Evolutionary conservation across 805 yeast genomes (phyloP).

Genomic region (Kazachstania africana): DNA sequence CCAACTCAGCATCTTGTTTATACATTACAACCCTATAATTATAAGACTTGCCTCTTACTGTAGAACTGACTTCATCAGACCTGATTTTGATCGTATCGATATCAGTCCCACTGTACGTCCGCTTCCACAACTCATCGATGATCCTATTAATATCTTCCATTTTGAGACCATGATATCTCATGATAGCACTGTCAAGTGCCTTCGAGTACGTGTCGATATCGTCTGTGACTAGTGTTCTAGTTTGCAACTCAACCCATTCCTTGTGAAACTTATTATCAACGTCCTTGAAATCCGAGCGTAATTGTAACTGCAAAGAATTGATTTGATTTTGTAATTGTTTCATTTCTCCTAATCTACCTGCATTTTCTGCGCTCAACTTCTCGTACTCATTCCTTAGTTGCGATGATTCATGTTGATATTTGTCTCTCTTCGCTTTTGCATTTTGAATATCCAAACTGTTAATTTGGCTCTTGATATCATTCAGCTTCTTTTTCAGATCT

Average conservation of each 20-base stretch:
- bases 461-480: slow-evolving; percentile 30
- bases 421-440: slow-evolving; percentile 49
- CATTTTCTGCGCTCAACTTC: slow-evolving; percentile 47
- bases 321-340: slow-evolving; percentile 72
- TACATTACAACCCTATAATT: slow-evolving; percentile 93
- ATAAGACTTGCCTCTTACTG: slow-evolving; percentile 49
- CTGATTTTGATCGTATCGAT: slow-evolving; percentile 80
- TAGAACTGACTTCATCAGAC: slow-evolving; percentile 49
- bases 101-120: slow-evolving; percentile 90
- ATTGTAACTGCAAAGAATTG: slow-evolving; percentile 40
- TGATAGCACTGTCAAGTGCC: slow-evolving; percentile 85
- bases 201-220: slow-evolving; percentile 73
- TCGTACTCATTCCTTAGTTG: slow-evolving; percentile 40
- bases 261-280: slow-evolving; percentile 51
- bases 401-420: slow-evolving; percentile 47
- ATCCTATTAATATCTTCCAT: slow-evolving; percentile 88
- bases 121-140: slow-evolving; percentile 85
- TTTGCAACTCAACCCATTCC: slow-evolving; percentile 67
- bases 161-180: slow-evolving; percentile 81
- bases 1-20: slow-evolving; percentile 82
- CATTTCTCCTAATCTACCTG: slow-evolving; percentile 76
- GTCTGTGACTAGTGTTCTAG: slow-evolving; percentile 62
- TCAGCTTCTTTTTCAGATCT: slow-evolving; percentile 30
- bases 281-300: slow-evolving; percentile 58
- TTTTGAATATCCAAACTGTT: slow-evolving; percentile 36